Base-by-base conservation (phyloP, 495 filamentous ascomycete genomes). In the Neurospora sp. region DNA sequence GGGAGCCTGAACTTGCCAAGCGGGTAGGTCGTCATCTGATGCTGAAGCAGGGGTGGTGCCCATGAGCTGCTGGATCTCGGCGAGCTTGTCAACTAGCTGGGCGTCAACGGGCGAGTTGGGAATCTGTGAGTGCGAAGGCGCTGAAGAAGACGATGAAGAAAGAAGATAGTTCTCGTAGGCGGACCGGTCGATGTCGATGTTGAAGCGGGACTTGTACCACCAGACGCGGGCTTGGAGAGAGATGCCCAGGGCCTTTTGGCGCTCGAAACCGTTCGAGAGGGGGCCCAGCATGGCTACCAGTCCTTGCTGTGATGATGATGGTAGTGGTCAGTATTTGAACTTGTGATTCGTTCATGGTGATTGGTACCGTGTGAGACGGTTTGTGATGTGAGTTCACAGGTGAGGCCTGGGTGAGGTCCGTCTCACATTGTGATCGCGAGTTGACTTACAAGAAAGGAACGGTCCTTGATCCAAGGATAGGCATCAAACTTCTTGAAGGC, bases 1-100 rank as follows among this genome's bases (percentile, higher is more conserved):
- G 49, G 82, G 82, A 3, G 84, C 85, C 6, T 80, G 73, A 7
- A 77, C 77, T 78, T 85, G 83, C 85, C 85, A 86, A 54, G 79
- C 80, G 2, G 83, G 84, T 16, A 85, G 74, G 3, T 77, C 71
- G 39, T 69, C 40, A 23, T 73, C 60, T 39, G 71, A 70, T 54
- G 73, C 40, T 41, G 70, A 23, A 4, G 39, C 11, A 5, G 72
- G 44, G 9, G 37, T 54, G 7, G 37, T 42, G 46, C 31, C 71
- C 75, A 79, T 77, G 11, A 72, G 77, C 73, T 74, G 69, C 72
- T 76, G 78, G 74, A 80, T 78, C 40, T 75, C 77, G 16, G 76
- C 75, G 16, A 79, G 39, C 44, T 79, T 80, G 54, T 72, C 74
- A 62, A 82, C 73, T 39, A 81, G 77, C 18, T 73, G 49, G 6